phyloP scores from a whole-genome alignment of 768 basidiomycete species.

The Leucocoprinus sp. region DNA sequence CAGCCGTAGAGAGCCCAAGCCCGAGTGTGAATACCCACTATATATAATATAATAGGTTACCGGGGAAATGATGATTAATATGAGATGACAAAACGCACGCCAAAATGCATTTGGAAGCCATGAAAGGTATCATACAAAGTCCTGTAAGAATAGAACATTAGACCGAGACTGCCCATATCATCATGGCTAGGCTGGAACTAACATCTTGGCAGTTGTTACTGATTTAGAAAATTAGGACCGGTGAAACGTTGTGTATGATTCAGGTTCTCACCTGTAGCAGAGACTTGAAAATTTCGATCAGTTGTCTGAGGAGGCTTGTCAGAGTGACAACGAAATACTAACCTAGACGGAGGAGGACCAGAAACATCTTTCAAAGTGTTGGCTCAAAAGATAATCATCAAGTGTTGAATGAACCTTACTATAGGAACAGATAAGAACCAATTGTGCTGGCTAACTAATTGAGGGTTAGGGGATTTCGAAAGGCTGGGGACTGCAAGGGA shows the following conservation, averaged over 20 bases:
- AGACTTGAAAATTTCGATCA: constrained; percentile 13
- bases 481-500: neutral
- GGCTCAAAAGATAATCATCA: neutral
- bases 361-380: constrained; percentile 13
- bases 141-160: neutral
- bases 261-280: constrained; percentile 21
- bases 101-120: constrained; percentile 18
- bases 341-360: constrained; percentile 24
- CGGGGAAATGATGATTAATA: neutral
- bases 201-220: constrained; percentile 26
- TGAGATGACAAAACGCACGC: constrained; percentile 2
- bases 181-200: neutral
- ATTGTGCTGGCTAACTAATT: constrained; percentile 29
- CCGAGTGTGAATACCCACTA: constrained; percentile 52
- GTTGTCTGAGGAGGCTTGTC: neutral
- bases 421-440: constrained; percentile 25
- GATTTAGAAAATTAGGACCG: neutral
- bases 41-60: neutral
- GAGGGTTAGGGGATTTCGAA: neutral
- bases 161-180: neutral
- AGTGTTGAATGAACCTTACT: constrained; percentile 15
- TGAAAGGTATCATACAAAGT: neutral
- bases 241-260: neutral
- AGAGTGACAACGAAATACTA: constrained; percentile 4
- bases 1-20: constrained; percentile 37